Evolutionary conservation across 352 stramenopile species (phyloP).

Genomic region (Phytophthora litchii): DNA sequence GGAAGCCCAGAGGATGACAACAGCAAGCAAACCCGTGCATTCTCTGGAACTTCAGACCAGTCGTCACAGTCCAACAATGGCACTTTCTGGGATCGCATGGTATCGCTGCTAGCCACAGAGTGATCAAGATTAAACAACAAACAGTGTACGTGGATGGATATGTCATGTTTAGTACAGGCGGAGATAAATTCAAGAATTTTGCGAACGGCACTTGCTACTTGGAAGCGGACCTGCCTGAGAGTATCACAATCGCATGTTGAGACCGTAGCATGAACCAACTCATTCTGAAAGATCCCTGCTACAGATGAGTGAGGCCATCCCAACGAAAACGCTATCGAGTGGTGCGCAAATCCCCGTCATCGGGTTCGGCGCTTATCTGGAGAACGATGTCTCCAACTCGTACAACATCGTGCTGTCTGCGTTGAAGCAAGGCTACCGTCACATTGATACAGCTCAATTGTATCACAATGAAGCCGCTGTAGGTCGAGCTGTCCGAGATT

Average conservation of each 20-base stretch:
- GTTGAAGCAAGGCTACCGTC: constrained; percentile 84
- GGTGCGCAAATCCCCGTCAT: constrained; percentile 52
- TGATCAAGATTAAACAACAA: constrained; percentile 1
- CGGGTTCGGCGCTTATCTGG: constrained; percentile 65
- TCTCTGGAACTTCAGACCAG: constrained; percentile 37
- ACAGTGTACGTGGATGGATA: constrained; percentile 8
- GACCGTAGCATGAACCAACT: background rate
- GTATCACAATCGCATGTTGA: too few species aligned
- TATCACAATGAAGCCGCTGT: constrained; percentile 91
- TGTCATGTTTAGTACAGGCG: constrained; percentile 14
- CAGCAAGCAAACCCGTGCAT: constrained; percentile 19
- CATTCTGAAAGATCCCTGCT: constrained; percentile 15
- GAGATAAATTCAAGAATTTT: constrained; percentile 14
- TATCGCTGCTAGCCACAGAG: constrained; percentile 40
- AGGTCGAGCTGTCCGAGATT: constrained; percentile 69
- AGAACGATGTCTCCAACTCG: constrained; percentile 49
- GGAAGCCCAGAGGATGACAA: constrained; percentile 31
- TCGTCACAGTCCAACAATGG: constrained; percentile 42
- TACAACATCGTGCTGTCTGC: constrained; percentile 60
- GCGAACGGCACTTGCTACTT: background rate
- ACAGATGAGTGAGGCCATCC: constrained; percentile 20
- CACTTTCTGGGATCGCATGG: constrained; percentile 58
- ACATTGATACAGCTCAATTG: constrained; percentile 89
- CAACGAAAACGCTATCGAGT: constrained; percentile 48
- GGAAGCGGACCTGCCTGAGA: background rate